phyloP scores from a whole-genome alignment of 2,329 filamentous ascomycete species.

The Pseudogymnoascus sp. region DNA sequence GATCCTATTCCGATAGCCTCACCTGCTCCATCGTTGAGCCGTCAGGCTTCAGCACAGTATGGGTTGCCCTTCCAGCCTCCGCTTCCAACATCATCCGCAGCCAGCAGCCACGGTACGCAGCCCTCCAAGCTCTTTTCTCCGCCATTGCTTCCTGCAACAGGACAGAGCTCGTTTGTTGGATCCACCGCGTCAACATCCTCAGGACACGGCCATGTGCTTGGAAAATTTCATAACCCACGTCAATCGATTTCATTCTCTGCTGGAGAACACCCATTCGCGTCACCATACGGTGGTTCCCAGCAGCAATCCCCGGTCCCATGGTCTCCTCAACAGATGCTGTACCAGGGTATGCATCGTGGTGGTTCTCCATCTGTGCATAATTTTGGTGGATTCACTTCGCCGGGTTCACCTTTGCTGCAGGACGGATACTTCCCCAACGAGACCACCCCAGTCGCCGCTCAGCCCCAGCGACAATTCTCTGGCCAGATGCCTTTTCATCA shows the following conservation, averaged over 20 bases:
- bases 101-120: slow-evolving; percentile 54
- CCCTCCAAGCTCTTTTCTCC: slow-evolving; percentile 46
- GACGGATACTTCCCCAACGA: slow-evolving; percentile 29
- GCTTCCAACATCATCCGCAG: slow-evolving; percentile 67
- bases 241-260: slow-evolving; percentile 63
- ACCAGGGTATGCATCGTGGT: slow-evolving; percentile 43
- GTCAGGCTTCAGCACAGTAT: slow-evolving; percentile 65
- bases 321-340: slow-evolving; percentile 47
- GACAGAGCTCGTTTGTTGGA: slow-evolving; percentile 54
- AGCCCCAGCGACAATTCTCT: slow-evolving; percentile 45
- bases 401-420: slow-evolving; percentile 51
- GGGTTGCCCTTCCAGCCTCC: slow-evolving; percentile 79
- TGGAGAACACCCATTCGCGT: slow-evolving; percentile 47
- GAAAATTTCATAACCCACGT: slow-evolving; percentile 54
- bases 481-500: slow-evolving; percentile 39
- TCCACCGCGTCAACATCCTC: slow-evolving; percentile 66
- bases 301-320: slow-evolving; percentile 53
- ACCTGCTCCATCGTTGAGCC: slow-evolving; percentile 53
- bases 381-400: slow-evolving; percentile 50
- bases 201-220: slow-evolving; percentile 48
- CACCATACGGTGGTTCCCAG: slow-evolving; percentile 59
- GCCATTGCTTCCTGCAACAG: slow-evolving; percentile 51
- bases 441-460: slow-evolving; percentile 19
- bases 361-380: slow-evolving; percentile 57
- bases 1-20: slow-evolving; percentile 60